Evolutionary conservation across 2,329 filamentous ascomycete genomes (phyloP), one percentile per base, ranked within the genome.

Genomic region (Aspergillus versicolor): DNA sequence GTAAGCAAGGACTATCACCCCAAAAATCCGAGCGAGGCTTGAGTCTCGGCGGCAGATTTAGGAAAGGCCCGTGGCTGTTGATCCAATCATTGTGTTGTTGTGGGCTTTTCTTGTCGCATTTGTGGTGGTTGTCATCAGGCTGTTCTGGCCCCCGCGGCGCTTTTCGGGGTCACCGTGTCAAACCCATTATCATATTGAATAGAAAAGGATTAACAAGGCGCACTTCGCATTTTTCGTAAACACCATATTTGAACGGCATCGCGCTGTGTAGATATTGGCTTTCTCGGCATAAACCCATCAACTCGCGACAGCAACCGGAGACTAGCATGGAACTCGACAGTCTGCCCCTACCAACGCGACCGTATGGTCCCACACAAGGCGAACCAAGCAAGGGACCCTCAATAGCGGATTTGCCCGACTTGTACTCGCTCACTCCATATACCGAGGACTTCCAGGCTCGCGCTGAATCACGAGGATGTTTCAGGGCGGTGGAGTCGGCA

Each of bases 361-460:
- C 49, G 27, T 41, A 22, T 27, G 19, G 12, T 15, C 42, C 44
- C 21, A 17, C 46, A 7, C 30, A 46, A 5, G 37, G 30, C 22
- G 30, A 22, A 11, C 21, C 12, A 8, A 7, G 24, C 11, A 21
- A 38, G 4, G 13, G 22, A 6, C 43, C 34, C 12, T n/a, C 38
- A 12, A 8, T 34, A 41, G 41, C 44, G 7, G 11, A 45, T 27
- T 11, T 22, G 1, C 27, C 37, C 9, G 57, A 60, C 13, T 44
- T 61, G 15, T 63, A 60, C 40, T 57, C 54, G 9, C 50, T 60
- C 12, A 34, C 52, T 9, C 54, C 55, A 3, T 63, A 62, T 21
- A 46, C 38, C 2, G 53, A 59, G 5, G 60, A 62, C 30, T 44
- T 42, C 19, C 54, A 52, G 43, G 12, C 3, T 12, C 53, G 57